These are phyloP conservation scores for Vitis rupestris DNA, from an alignment of 164 flowering plant genomes.

Conservation along the genomic window DNA sequence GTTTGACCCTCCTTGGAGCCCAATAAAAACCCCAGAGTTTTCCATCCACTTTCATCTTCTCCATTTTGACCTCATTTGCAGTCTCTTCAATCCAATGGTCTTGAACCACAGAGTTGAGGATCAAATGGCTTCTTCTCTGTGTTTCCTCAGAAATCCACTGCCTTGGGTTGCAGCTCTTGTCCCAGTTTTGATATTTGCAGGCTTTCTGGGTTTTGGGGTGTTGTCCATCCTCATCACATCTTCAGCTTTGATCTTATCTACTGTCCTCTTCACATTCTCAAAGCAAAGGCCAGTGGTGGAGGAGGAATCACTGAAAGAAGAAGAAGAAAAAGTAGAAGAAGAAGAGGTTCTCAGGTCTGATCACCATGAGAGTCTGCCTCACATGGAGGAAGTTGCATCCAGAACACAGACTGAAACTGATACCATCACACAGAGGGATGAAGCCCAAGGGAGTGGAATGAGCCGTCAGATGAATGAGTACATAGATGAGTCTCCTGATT, in stretches of 20 bases:
- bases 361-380: conserved; percentile 1
- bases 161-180: conserved; percentile 30
- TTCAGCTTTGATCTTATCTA: conserved; percentile 34
- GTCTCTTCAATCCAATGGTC: conserved; percentile 3
- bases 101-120: neutral
- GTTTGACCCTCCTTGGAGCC: neutral
- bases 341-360: conserved; percentile 10
- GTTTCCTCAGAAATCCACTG: conserved; percentile 16
- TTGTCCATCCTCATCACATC: conserved; percentile 32
- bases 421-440: conserved; percentile 2
- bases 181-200: conserved; percentile 17
- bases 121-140: conserved; percentile 26
- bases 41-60: neutral
- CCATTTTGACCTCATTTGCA: neutral
- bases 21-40: neutral
- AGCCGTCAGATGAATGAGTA: conserved; percentile 18
- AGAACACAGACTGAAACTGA: conserved; percentile 18
- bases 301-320: conserved; percentile 8
- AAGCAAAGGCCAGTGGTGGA: conserved; percentile 23
- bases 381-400: conserved; percentile 9
- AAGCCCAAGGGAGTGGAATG: conserved; percentile 15
- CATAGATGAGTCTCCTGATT: conserved; percentile 19
- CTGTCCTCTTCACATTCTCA: conserved; percentile 33
- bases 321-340: neutral
- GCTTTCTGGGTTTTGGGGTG: conserved; percentile 25